Conservation (phyloP, 495 filamentous ascomycete species). For the Daldinia decipiens region DNA sequence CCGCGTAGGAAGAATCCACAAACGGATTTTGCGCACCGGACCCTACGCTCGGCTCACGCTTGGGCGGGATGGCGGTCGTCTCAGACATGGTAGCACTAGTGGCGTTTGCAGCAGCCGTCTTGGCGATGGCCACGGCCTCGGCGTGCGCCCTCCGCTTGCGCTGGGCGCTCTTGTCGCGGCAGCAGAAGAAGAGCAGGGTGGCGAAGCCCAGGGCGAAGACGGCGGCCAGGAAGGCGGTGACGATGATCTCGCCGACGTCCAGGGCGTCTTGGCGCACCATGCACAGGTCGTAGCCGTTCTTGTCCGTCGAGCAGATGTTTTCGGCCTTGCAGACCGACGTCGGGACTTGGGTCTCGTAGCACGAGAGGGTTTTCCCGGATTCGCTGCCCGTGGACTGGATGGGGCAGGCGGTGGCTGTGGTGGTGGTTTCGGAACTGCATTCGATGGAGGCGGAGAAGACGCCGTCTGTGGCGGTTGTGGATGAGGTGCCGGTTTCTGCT, state of each 20-base stretch:
- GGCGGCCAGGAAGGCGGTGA: conserved; percentile 55
- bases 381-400: conserved; percentile 48
- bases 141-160: conserved; percentile 46
- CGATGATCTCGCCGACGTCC: conserved; percentile 51
- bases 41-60: not conserved
- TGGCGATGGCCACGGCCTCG: conserved; percentile 52
- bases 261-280: conserved; percentile 54
- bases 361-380: conserved; percentile 48
- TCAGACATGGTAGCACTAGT: not conserved
- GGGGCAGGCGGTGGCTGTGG: conserved; percentile 51
- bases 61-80: not conserved
- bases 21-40: not conserved
- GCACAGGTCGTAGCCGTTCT: conserved; percentile 51
- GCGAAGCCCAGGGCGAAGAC: conserved; percentile 45
- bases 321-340: conserved; percentile 54
- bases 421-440: conserved; percentile 53
- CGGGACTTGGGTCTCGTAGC: conserved; percentile 50
- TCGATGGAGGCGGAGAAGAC: conserved; percentile 25
- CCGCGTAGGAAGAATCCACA: not conserved
- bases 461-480: conserved; percentile 22
- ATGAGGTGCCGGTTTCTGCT: conserved; percentile 24
- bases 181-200: conserved; percentile 54
- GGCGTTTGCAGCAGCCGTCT: conserved; percentile 48
- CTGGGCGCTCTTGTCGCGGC: conserved; percentile 50
- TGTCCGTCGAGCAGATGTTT: conserved; percentile 55